Base-by-base conservation (phyloP, 75 land plant species). In the Ceratopteris richardii region DNA sequence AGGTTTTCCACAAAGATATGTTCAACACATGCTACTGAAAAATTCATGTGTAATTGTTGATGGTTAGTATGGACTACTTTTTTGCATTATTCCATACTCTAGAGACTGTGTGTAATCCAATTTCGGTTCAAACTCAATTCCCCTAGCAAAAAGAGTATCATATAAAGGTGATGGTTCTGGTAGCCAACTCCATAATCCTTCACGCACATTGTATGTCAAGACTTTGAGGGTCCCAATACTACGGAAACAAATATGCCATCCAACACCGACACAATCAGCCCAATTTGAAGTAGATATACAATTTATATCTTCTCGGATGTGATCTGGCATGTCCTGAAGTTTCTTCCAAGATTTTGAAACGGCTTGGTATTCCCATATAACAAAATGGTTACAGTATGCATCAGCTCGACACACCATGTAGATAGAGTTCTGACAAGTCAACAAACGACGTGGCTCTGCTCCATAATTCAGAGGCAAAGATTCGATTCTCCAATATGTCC, bases 261-360 rank as follows among this genome's bases (percentile, higher is more conserved):
- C 33, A 23, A 30, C 63, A 12, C 63, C 63, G 21, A 61, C 53
- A 11, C 63, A 61, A 4, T 61, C 53, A 13, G 44, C 39, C 29
- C 63, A 61, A 5, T 44, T 47, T 27, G 36, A 61, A 16, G 16
- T 1, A n/a, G 63, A 43, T 18, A 20, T 28, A 20, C 23, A 26
- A 1, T 22, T 44, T 1, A 61, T 26, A 0, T 28, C 13, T 25
- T 27, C 6, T 13, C 3, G 17, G 10, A 44, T 17, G 10, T 27
- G 29, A 24, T 44, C 1, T 0, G 62, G 62, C 62, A 44, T 60
- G 28, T 2, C 29, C 6, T 21, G 44, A 0, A 60, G 41, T 19
- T 60, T 47, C 10, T 25, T 26, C 62, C 62, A 60, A 9, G 1
- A 1, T 2, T 10, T 0, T 20, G 1, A 14, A 1, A 4, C 1